phyloP scores from a whole-genome alignment of 2,329 filamentous ascomycete species.

The Pezicula rhizophila region DNA sequence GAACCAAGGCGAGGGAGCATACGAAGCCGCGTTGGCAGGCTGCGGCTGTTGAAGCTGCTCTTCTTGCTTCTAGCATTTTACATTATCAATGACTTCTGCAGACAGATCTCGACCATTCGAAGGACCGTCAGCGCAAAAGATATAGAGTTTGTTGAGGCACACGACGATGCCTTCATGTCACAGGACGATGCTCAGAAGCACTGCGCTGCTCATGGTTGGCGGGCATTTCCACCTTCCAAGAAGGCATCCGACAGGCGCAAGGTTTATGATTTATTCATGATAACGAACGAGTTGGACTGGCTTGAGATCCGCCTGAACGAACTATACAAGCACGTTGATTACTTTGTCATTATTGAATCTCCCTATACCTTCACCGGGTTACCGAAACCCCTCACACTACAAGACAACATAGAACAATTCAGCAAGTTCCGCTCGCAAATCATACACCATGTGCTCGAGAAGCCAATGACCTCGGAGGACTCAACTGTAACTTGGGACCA shows the following conservation, averaged over 20 bases:
- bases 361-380: conserved; percentile 50
- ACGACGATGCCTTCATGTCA: background rate
- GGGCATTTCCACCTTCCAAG: conserved; percentile 1
- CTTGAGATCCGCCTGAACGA: conserved; percentile 58
- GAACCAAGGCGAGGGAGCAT: background rate
- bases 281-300: conserved; percentile 60
- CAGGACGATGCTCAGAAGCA: background rate
- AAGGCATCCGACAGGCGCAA: conserved; percentile 31
- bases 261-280: conserved; percentile 56
- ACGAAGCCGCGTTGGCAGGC: background rate
- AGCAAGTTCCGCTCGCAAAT: conserved; percentile 51
- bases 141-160: background rate
- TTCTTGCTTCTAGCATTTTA: background rate
- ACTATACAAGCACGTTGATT: conserved; percentile 53
- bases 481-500: conserved; percentile 39
- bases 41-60: background rate
- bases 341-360: conserved; percentile 59
- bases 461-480: conserved; percentile 28
- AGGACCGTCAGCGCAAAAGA: background rate
- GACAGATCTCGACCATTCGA: background rate
- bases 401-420: conserved; percentile 47
- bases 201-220: background rate
- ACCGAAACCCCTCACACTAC: conserved; percentile 47
- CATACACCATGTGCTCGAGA: conserved; percentile 49
- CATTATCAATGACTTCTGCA: background rate